Conservation (phyloP, 371 early-diverging fungal species). For the Haplosporangium sp. region DNA sequence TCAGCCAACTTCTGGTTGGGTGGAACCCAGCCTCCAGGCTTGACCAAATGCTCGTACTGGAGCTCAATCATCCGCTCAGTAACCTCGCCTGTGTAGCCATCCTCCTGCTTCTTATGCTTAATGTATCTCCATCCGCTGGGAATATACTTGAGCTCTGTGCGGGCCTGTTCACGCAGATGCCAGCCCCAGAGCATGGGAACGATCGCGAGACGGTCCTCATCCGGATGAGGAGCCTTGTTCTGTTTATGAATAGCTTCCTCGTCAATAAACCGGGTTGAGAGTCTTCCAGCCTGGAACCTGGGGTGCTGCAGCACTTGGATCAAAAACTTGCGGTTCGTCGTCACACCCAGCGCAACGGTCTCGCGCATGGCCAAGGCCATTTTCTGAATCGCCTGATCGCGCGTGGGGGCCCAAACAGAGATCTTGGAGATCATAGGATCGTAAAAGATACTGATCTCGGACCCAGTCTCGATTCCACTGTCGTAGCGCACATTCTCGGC, state of each 20-base stretch:
- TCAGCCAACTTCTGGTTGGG: slow-evolving; percentile 53
- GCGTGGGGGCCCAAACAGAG: slow-evolving; percentile 84
- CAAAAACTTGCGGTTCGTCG: slow-evolving; percentile 76
- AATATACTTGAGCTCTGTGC: slow-evolving; percentile 62
- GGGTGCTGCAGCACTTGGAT: slow-evolving; percentile 64
- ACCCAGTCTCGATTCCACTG: slow-evolving; percentile 76
- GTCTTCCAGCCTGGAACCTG: slow-evolving; percentile 67
- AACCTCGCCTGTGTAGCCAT: slow-evolving; percentile 55
- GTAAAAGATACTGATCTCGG: slow-evolving; percentile 83
- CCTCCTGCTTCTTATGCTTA: slow-evolving; percentile 59
- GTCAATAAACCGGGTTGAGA: slow-evolving; percentile 71
- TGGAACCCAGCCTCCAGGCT: slow-evolving; percentile 55
- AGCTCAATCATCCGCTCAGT: slow-evolving; percentile 58
- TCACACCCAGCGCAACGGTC: slow-evolving; percentile 70
- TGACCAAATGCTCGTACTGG: slow-evolving; percentile 56
- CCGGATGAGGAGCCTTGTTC: slow-evolving; percentile 32
- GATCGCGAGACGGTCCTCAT: slow-evolving; percentile 51
- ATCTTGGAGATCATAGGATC: slow-evolving; percentile 91
- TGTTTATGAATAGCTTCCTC: slow-evolving; percentile 55
- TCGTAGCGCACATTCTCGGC: slow-evolving; percentile 72
- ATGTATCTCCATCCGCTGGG: slow-evolving; percentile 70
- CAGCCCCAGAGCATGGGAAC: slow-evolving; percentile 67
- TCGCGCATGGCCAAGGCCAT: slow-evolving; percentile 80
- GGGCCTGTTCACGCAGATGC: slow-evolving; percentile 60
- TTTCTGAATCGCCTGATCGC: slow-evolving; percentile 76